A percentile compares a stretch with the other conserved stretches of the same genome.
phyloP scores from a whole-genome alignment of 2,329 filamentous ascomycete species.

The Zasmidium angulare region DNA sequence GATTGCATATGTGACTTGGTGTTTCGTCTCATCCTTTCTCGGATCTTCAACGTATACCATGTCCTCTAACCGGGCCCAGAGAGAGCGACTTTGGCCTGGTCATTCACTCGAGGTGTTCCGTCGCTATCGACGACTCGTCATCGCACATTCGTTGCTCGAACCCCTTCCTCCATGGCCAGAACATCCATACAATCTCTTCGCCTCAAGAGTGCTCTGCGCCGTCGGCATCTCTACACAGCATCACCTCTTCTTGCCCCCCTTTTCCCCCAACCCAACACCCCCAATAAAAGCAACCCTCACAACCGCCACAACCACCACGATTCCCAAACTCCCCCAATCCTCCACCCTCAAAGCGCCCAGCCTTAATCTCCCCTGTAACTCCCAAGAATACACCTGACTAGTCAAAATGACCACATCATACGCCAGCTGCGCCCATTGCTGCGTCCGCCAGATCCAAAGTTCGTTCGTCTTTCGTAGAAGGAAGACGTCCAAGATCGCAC shows the following conservation, averaged over 20 bases:
- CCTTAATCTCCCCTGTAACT: constrained; percentile 12
- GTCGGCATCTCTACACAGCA: no score
- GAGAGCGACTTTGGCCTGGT: no score
- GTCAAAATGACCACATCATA: constrained; percentile 16
- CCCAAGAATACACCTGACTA: constrained; percentile 10
- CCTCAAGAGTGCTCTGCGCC: no score
- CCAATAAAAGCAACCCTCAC: constrained; percentile 15
- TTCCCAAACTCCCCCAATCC: constrained; percentile 14
- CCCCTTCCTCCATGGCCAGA: no score
- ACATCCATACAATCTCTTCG: no score
- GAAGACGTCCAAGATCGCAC: constrained; percentile 13
- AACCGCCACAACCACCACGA: constrained; percentile 10
- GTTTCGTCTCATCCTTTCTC: no score
- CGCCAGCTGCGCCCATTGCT: constrained; percentile 16
- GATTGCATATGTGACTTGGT: no score
- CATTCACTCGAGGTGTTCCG: no score
- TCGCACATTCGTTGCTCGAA: no score
- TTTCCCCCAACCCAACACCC: constrained; percentile 7
- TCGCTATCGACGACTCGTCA: no score
- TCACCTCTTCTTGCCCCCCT: not conserved
- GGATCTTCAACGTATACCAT: no score
- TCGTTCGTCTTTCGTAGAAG: constrained; percentile 17
- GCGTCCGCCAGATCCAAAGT: constrained; percentile 18
- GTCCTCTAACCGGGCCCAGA: no score
- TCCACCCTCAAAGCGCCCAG: constrained; percentile 8